phyloP scores from a whole-genome alignment of 139 green algal species.

The Chlorella sp. region DNA sequence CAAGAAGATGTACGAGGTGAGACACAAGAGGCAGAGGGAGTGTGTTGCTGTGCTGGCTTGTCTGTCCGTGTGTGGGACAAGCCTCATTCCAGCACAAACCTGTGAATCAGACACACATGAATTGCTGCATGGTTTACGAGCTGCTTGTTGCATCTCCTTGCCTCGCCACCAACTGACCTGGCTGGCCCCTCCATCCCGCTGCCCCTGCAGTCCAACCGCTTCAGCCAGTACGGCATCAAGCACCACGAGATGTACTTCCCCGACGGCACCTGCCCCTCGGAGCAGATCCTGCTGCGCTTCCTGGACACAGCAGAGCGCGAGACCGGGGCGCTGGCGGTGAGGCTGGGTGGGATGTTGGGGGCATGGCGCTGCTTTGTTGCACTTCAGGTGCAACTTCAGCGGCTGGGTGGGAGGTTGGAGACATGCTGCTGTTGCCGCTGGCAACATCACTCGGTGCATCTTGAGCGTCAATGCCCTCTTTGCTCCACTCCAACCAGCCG shows the following conservation, averaged over 20 bases:
- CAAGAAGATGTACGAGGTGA: constrained; percentile 90
- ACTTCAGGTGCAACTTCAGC: background rate
- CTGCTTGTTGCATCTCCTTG: no score
- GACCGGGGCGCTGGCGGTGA: constrained; percentile 69
- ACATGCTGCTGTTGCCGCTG: no score
- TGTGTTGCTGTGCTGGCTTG: no score
- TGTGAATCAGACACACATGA: no score
- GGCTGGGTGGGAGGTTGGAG: background rate
- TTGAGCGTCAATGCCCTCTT: no score
- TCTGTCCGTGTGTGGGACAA: no score
- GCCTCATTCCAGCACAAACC: no score
- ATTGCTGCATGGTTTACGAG: no score
- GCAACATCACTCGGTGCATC: no score
- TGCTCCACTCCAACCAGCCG: no score
- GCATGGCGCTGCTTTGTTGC: background rate
- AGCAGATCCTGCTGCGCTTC: constrained; percentile 81
- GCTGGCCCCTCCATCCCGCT: background rate
- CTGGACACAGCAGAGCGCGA: constrained; percentile 81
- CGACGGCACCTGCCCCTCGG: constrained; percentile 85
- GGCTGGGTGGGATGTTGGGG: background rate
- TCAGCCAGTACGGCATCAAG: constrained; percentile 71
- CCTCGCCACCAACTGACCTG: no score
- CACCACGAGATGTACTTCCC: constrained; percentile 96
- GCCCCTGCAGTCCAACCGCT: background rate
- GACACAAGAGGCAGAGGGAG: constrained; percentile 35